phyloP scores from a whole-genome alignment of 805 yeast species.

The Yarrowia keelungensis region DNA sequence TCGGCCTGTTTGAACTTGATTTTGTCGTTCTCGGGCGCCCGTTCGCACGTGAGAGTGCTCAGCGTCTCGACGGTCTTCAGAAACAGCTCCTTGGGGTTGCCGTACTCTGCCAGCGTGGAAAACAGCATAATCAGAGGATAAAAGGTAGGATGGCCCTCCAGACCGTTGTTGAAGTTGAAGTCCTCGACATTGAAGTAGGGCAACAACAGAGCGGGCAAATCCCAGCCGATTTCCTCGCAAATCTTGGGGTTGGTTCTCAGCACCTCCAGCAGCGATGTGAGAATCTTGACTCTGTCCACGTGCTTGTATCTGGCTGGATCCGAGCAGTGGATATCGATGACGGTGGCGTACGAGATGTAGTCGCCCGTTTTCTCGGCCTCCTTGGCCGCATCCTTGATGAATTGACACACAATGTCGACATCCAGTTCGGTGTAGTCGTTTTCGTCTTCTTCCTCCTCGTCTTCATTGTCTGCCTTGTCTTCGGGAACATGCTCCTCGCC shows the following conservation, averaged over 20 bases:
- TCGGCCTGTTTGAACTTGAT: conserved; percentile 18
- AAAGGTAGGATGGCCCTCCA: conserved; percentile 39
- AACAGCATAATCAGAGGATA: conserved; percentile 57
- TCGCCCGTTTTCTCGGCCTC: conserved; percentile 57
- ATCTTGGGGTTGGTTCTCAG: conserved; percentile 48
- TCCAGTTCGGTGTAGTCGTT: conserved; percentile 13
- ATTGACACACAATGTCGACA: conserved; percentile 28
- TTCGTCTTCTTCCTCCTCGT: conserved; percentile 4
- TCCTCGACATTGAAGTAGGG: conserved; percentile 55
- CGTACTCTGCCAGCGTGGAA: conserved; percentile 67
- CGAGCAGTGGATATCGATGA: conserved; percentile 66
- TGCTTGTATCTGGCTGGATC: conserved; percentile 57
- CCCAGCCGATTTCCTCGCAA: conserved; percentile 79
- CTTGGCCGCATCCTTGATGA: conserved; percentile 28
- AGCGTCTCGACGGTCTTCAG: conserved; percentile 74
- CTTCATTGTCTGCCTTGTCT: neutral
- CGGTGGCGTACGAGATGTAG: conserved; percentile 73
- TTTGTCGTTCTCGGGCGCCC: conserved; percentile 34
- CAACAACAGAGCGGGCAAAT: conserved; percentile 73
- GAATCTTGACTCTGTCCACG: conserved; percentile 59
- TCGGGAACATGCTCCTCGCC: neutral
- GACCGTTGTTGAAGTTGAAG: conserved; percentile 40
- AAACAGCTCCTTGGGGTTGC: conserved; percentile 82
- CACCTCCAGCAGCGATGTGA: conserved; percentile 56
- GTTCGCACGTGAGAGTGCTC: conserved; percentile 48